Base-by-base conservation (phyloP, 2,329 filamentous ascomycete species). In the Keithomyces neogunnii region DNA sequence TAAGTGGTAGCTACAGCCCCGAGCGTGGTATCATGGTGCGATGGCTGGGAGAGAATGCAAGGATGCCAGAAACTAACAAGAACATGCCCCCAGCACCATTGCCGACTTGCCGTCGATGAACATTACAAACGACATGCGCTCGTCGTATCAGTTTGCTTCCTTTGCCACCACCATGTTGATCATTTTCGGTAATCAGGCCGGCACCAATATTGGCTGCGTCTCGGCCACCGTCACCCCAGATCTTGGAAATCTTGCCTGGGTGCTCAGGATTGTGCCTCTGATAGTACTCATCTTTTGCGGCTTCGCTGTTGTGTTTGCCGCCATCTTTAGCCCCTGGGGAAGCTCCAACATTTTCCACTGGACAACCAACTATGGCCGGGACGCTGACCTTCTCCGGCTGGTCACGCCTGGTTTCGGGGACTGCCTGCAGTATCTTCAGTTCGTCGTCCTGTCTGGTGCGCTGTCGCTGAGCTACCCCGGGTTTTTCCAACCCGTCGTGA, bases 341-440 rank as follows among this genome's bases (percentile, higher is more conserved):
- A 88, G 89, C 1, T 82, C 82, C 6, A 88, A 99, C 64, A 77
- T 92, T 26, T 97, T 97, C 66, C 85, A 88, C 58, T 99, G 92
- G 90, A 90, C 89, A n/a, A 95, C 89, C 63, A 99, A 99, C 65
- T 97, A 95, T 65, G 93, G 93, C 36, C 84, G 92, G 59, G 93
- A 99, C 60, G 88, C 89, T 55, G 93, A 99, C 69, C 74, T 96
- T 57, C 75, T 99, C 50, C 84, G 93, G 51, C 76, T 99, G 46
- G 89, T 99, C 35, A 99, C 93, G 0, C 93, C 93, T 4, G 93
- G 93, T 1, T 97, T 99, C 65, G 90, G 89, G 5, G 93, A 99
- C 65, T 99, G 93, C 63, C 76, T 99, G 51, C 91, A 97, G 68
- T 97, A 99, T 66, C 88, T 99, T 19, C 93, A 99, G 64, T 99